Base-by-base conservation (phyloP, 176 grass and related monocot species). In the Carex kokanica region DNA sequence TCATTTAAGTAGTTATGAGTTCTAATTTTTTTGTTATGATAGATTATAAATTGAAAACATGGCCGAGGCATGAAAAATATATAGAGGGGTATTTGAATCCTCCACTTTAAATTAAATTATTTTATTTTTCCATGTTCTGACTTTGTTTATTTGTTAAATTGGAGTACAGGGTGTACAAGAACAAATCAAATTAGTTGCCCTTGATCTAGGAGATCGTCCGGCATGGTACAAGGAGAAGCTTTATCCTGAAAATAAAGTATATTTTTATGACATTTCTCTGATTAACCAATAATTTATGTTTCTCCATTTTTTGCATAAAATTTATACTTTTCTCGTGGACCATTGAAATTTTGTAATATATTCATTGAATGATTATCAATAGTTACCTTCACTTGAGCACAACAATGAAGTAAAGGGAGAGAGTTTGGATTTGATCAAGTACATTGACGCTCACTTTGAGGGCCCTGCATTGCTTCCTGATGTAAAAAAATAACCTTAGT, bases 211-310 rank as follows among this genome's bases (percentile, higher is more conserved):
- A 80, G 85, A 93, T 82, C 88, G 89, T 23, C 94, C 91, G 13
- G 62, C 89, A 52, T 97, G 94, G 94, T 97, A 97, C 83, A 92
- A 94, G 83, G 90, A 92, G 38, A 97, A 90, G 23, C 81, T 90
- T 88, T 91, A 93, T 52, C 24, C 89, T 74, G 60, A 84, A 62
- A 92, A 86, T 82, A 93, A 88, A 87, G 91, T 96, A 66, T 9
- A 12, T 57, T 55, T 54, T 15, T 65, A 74, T 74, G n/a, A 74
- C 9, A 12, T 52, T 43, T 25, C 18, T 43, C 11, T 74, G 41
- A 1, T 52, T 12, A 51, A 20, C 67, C 3, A 43, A 6, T 74
- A 52, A 52, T 74, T 27, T 25, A 15, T 53, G 41, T 38, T 84
- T 72, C 20, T 71, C 4, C 4, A 64, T 45, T 4, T 20, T 45